These are phyloP conservation scores for Tuber borchii DNA, from an alignment of 495 filamentous ascomycete species.

Conservation along the genomic window DNA sequence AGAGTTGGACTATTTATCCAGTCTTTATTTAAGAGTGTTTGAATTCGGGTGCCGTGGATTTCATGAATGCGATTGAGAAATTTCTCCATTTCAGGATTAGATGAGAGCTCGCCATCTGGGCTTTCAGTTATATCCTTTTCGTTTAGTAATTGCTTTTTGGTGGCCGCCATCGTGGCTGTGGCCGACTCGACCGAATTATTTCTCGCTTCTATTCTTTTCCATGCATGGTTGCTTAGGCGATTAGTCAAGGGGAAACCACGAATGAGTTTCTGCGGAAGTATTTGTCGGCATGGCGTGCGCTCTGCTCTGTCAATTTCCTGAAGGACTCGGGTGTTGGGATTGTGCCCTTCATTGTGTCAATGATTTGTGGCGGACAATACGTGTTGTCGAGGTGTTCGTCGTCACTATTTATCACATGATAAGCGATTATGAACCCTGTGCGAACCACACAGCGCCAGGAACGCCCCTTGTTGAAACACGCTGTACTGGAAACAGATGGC, in stretches of 20 bases:
- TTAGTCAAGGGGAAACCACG: neutral
- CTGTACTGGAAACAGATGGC: too few species aligned
- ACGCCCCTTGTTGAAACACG: too few species aligned
- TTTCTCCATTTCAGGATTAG: neutral
- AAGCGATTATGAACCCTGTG: too few species aligned
- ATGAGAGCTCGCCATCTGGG: neutral
- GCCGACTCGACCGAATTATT: neutral
- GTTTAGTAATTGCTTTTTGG: neutral
- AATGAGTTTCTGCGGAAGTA: neutral
- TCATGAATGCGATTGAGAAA: neutral
- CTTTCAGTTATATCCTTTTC: neutral
- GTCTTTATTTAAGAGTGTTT: neutral
- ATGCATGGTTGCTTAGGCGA: neutral
- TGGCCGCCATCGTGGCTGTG: neutral
- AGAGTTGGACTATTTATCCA: neutral
- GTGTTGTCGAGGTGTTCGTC: too few species aligned
- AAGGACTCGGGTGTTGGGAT: neutral
- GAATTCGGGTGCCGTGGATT: neutral
- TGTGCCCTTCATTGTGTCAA: neutral
- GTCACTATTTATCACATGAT: too few species aligned
- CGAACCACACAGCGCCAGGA: too few species aligned
- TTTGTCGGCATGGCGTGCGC: neutral
- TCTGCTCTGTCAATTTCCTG: too few species aligned
- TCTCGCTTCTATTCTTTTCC: neutral
- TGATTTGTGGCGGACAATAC: too few species aligned